Percentiles rank a stretch among this genome's conserved stretches.
Conservation (phyloP, 257 asterid genomes). For the Echium plantagineum region DNA sequence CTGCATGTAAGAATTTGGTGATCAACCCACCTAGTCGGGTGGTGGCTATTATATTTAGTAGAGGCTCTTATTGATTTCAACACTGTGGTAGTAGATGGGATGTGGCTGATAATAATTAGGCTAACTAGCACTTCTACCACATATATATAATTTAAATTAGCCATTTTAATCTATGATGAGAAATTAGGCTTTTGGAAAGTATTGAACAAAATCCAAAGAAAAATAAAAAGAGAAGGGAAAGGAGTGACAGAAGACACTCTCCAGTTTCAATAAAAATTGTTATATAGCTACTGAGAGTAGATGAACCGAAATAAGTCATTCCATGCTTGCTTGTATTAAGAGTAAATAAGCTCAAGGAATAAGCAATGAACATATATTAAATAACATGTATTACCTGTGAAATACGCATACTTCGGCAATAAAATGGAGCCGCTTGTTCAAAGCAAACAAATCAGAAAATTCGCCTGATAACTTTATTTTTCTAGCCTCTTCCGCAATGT, state of each 20-base stretch:
- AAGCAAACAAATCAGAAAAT: slow-evolving; percentile 70
- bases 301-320: background rate
- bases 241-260: background rate
- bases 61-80: too few species aligned
- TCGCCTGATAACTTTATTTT: slow-evolving; percentile 68
- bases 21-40: too few species aligned
- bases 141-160: too few species aligned
- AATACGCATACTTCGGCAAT: slow-evolving; percentile 97
- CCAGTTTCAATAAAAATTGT: background rate
- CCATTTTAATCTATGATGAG: too few species aligned
- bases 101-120: too few species aligned
- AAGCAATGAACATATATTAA: background rate
- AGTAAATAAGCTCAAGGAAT: background rate
- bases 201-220: background rate
- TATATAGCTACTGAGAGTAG: background rate
- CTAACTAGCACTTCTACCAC: too few species aligned
- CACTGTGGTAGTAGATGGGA: too few species aligned
- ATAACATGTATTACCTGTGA: slow-evolving; percentile 52
- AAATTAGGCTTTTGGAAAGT: background rate
- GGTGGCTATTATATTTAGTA: too few species aligned
- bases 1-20: too few species aligned
- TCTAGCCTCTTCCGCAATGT: slow-evolving; percentile 83
- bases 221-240: background rate
- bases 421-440: slow-evolving; percentile 75
- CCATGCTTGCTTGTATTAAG: background rate